These are phyloP conservation scores for Sporothrix globosa DNA, from an alignment of 2,329 filamentous ascomycete genomes.

Conservation along the genomic window DNA sequence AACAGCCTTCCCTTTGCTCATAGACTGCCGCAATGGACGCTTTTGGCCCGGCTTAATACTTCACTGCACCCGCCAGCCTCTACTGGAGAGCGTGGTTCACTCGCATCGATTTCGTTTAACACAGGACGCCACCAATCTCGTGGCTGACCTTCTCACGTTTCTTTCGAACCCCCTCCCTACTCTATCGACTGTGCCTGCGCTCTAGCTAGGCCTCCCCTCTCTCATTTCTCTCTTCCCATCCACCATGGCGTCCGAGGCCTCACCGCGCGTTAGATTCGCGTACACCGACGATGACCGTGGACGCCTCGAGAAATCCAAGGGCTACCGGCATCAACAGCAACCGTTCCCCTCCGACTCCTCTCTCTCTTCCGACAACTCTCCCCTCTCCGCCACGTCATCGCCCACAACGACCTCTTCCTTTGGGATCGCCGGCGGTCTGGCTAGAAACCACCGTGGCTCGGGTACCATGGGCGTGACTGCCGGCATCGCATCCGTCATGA, in stretches of 20 bases:
- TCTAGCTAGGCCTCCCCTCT: background rate
- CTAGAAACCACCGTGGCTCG: constrained; percentile 47
- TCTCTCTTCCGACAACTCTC: constrained; percentile 50
- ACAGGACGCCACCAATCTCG: background rate
- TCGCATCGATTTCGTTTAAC: background rate
- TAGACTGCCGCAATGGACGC: constrained; percentile 29
- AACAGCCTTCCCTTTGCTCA: background rate
- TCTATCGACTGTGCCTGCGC: background rate
- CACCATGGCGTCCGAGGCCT: constrained; percentile 51
- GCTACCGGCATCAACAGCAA: constrained; percentile 42
- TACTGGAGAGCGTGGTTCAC: constrained; percentile 11
- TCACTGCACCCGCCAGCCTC: constrained; percentile 16
- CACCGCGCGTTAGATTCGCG: constrained; percentile 62
- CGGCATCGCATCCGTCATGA: constrained; percentile 26
- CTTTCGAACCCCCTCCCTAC: background rate
- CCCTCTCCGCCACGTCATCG: constrained; percentile 47
- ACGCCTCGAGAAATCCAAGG: constrained; percentile 49
- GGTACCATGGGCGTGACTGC: constrained; percentile 30
- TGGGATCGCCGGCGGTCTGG: constrained; percentile 49
- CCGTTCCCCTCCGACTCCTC: constrained; percentile 50
- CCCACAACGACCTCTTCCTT: constrained; percentile 51
- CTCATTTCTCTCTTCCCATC: background rate
- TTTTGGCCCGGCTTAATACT: constrained; percentile 27
- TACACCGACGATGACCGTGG: constrained; percentile 52
- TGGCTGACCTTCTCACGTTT: background rate